These are phyloP conservation scores for Euryodendron excelsum DNA, from an alignment of 148 eudicot genomes.

Conservation along the genomic window DNA sequence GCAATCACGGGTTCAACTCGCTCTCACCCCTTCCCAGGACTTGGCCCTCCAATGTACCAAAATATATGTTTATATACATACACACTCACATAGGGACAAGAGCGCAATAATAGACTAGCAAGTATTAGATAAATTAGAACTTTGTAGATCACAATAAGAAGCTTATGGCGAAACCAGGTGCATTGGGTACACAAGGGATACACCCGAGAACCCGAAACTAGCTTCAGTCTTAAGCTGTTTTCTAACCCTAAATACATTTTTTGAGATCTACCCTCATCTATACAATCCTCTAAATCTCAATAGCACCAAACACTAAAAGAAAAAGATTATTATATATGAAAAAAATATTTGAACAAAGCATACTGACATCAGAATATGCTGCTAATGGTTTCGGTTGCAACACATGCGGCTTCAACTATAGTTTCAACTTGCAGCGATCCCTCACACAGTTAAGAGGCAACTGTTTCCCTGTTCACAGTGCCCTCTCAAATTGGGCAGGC, in stretches of 20 bases:
- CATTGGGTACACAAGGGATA: constrained; percentile 24
- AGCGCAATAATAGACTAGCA: too few relatives aligned
- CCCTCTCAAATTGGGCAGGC: background rate
- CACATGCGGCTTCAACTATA: constrained; percentile 7
- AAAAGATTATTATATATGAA: background rate
- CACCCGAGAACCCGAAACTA: constrained; percentile 15
- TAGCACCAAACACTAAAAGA: constrained; percentile 22
- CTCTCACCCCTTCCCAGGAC: too few relatives aligned
- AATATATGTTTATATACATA: too few relatives aligned
- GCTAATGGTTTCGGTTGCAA: background rate
- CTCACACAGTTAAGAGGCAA: background rate
- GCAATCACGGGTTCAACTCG: too few relatives aligned
- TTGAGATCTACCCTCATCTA: constrained; percentile 32
- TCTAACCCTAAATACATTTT: constrained; percentile 5
- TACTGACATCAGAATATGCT: background rate
- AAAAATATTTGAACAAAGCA: constrained; percentile 2
- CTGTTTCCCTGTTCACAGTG: background rate
- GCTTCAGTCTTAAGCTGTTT: background rate
- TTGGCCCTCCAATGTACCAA: too few relatives aligned
- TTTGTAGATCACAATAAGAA: constrained; percentile 2
- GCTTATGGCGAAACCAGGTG: constrained; percentile 7
- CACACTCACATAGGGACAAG: too few relatives aligned
- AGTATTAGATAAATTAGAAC: background rate
- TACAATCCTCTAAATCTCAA: constrained; percentile 42
- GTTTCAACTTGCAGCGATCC: background rate